phyloP scores from a whole-genome alignment of 495 filamentous ascomycete genomes.

The Xylaria acuta region DNA sequence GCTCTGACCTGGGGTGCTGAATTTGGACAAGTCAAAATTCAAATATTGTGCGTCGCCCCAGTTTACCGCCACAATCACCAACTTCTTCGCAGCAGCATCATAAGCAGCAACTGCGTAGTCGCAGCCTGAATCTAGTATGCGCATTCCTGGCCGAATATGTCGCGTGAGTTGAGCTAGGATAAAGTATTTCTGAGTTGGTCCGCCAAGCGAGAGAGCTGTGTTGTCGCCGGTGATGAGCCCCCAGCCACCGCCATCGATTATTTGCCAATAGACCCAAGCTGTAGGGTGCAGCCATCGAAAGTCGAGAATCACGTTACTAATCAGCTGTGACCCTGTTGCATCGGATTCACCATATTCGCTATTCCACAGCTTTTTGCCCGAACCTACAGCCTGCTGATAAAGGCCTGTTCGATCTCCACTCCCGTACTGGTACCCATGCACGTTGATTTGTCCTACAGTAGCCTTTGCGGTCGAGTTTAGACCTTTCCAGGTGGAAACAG shows the following conservation, averaged over 20 bases:
- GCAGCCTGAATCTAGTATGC: conserved; percentile 42
- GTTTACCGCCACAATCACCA: conserved; percentile 48
- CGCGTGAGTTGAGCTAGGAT: conserved; percentile 46
- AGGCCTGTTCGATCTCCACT: conserved; percentile 38
- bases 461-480: conserved; percentile 35
- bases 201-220: conserved; percentile 33
- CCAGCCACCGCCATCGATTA: conserved; percentile 45
- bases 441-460: conserved; percentile 42
- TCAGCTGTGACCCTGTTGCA: conserved; percentile 40
- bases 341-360: conserved; percentile 50
- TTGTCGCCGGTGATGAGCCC: conserved; percentile 45
- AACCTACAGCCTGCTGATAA: conserved; percentile 27
- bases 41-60: conserved; percentile 45
- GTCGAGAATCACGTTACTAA: conserved; percentile 45
- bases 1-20: conserved; percentile 34
- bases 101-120: conserved; percentile 46
- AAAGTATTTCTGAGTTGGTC: conserved; percentile 45
- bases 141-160: conserved; percentile 45
- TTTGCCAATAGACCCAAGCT: conserved; percentile 52
- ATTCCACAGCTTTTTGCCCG: conserved; percentile 46
- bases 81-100: conserved; percentile 36
- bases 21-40: conserved; percentile 45
- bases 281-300: conserved; percentile 46
- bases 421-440: conserved; percentile 48
- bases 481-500: conserved; percentile 38